Evolutionary conservation across 495 filamentous ascomycete species (phyloP), one percentile per base, ranked within the genome.

Genomic region (Talaromyces stipitatus): DNA sequence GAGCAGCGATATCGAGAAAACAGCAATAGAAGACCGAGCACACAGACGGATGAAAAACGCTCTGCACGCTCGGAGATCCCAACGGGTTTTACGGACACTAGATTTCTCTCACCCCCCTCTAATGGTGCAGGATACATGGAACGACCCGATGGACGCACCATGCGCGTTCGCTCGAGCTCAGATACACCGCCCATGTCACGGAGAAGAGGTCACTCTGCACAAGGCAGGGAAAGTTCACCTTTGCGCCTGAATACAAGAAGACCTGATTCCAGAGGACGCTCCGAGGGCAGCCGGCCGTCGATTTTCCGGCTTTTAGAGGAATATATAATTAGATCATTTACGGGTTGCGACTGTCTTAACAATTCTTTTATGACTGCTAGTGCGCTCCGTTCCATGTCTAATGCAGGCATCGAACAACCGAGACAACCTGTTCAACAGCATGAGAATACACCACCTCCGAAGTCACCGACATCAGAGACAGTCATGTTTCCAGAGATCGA

Each of bases 221-320:
- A 64, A 6, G 48, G 52, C 50, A 43, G 54, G 16, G 54, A 52
- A n/a, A 41, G 48, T 14, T 50, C 53, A 5, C 47, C 55, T 48
- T 46, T 32, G 3, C 27, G 45, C 55, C 29, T 18, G 33, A 46
- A 46, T 4, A 30, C 54, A 4, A 14, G 29, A 28, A n/a, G 20
- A 16, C 11, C 36, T 38, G 32, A 58, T 6, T 14, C 29, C n/a
- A 38, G 24, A 32, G 12, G 29, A 20, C 29, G 29, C 14, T 38
- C 28, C 4, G 67, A 68, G 22, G n/a, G n/a, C n/a, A 53, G 53
- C 36, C 63, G 60, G 9, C 54, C 65, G 23, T 58, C 59, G 20
- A 75, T 89, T 11, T 95, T 96, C 64, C 81, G 79, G 57, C 78
- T 73, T 20, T 65, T 95, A 46, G 91, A 95, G 68, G 86, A 89